Conservation (phyloP, 1,284 basidiomycete genomes). For the Earliella scabrosa region DNA sequence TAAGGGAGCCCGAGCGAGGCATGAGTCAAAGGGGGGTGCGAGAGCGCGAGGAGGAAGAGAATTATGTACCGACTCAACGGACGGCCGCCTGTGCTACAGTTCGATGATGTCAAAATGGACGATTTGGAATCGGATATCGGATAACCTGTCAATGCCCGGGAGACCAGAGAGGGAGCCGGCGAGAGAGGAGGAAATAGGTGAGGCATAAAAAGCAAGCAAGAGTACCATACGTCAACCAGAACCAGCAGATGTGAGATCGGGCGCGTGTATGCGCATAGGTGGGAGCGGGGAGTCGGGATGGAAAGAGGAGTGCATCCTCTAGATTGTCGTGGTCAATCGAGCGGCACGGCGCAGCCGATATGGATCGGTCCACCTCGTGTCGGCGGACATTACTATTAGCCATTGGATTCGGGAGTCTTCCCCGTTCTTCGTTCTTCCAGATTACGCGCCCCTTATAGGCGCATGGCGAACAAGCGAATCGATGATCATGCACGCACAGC, state of each 20-base stretch:
- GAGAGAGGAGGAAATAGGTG: constrained; percentile 21
- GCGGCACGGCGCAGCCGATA: too few species aligned
- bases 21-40: not conserved
- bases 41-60: not conserved
- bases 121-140: not conserved
- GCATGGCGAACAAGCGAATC: too few species aligned
- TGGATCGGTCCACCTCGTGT: not conserved
- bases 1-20: not conserved
- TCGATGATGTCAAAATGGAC: constrained; percentile 1
- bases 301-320: too few species aligned
- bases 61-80: constrained; percentile 13
- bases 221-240: constrained; percentile 16
- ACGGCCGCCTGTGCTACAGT: constrained; percentile 21
- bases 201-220: constrained; percentile 24
- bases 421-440: not conserved
- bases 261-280: constrained; percentile 3
- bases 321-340: not conserved
- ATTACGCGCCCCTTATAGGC: not conserved
- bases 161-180: too few species aligned
- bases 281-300: not conserved
- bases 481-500: constrained; percentile 22
- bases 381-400: not conserved
- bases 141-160: too few species aligned
- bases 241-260: constrained; percentile 11
- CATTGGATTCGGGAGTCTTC: not conserved